A percentile compares a stretch with the other conserved stretches of the same genome.
These are phyloP conservation scores for Aureobasidium sp. DNA, from an alignment of 2,329 filamentous ascomycete genomes.

Conservation along the genomic window DNA sequence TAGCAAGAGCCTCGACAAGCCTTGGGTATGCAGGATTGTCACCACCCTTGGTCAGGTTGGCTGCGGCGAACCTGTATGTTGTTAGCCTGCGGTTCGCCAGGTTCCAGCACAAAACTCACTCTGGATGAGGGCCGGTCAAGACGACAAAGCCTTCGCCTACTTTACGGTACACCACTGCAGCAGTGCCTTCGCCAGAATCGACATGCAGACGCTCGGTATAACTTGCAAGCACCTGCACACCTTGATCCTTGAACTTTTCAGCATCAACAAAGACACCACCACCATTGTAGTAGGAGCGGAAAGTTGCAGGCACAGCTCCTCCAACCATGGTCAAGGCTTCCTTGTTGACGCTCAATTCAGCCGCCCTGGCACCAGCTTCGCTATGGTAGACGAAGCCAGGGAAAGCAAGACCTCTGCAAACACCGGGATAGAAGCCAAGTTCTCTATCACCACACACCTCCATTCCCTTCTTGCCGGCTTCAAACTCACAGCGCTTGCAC, in stretches of 20 bases:
- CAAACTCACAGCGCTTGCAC: slow-evolving; percentile 74
- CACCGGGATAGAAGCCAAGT: slow-evolving; percentile 78
- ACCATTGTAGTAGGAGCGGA: slow-evolving; percentile 84
- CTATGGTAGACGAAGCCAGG: slow-evolving; percentile 83
- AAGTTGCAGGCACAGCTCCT: slow-evolving; percentile 49
- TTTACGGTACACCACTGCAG: slow-evolving; percentile 75
- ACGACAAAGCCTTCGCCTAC: slow-evolving; percentile 72
- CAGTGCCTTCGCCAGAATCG: slow-evolving; percentile 61
- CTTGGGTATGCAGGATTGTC: slow-evolving; percentile 60
- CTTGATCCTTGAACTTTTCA: slow-evolving; percentile 48
- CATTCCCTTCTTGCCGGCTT: slow-evolving; percentile 70
- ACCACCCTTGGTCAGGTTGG: slow-evolving; percentile 61
- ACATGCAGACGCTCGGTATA: slow-evolving; percentile 70
- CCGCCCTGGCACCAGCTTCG: slow-evolving; percentile 72
- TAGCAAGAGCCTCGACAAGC: slow-evolving; percentile 57
- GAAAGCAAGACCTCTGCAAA: slow-evolving; percentile 78
- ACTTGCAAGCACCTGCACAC: slow-evolving; percentile 72
- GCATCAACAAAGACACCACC: slow-evolving; percentile 88
- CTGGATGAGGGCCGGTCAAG: slow-evolving; percentile 82
- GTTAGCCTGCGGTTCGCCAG: slow-evolving; percentile 16
- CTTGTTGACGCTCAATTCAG: slow-evolving; percentile 55
- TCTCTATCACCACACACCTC: slow-evolving; percentile 82
- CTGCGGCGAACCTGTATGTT: slow-evolving; percentile 62
- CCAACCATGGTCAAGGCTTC: slow-evolving; percentile 42
- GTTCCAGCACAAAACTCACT: slow-evolving; percentile 48